Evolutionary conservation across 208 protist genomes (phyloP), one percentile per base, ranked within the genome.

Genomic region (Trypanosomatidae sp.): DNA sequence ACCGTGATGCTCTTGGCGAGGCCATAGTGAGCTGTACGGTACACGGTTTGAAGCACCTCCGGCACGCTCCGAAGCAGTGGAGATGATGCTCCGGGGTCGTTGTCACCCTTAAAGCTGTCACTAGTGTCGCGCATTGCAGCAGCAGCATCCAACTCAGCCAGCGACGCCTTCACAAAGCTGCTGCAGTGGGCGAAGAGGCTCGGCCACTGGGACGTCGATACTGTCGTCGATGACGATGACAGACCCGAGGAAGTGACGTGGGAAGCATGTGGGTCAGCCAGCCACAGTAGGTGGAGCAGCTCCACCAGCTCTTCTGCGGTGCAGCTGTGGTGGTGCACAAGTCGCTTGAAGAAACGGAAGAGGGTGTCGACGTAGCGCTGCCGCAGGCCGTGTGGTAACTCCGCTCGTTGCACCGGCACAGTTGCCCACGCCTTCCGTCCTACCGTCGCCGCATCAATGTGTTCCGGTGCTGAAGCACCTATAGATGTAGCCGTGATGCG

Each of bases 251-350:
- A 41, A 7, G 72, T 33, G 13, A 53, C 19, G 28, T 56, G 55
- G n/a, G 76, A 80, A 17, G 55, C 19, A 7, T 33, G 30, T 5
- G 76, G 70, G 39, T 80, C 76, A 7, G 76, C 76, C 55, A 80
- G 47, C 76, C 76, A 80, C 13, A 71, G 47, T 9, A 80, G 22
- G 70, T 80, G 76, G 33, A 80, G 70, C 70, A 71, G 5, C 70
- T 80, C 76, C 33, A 76, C 33, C 0, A 76, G 39, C 8, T 72
- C 76, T 17, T 76, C 65, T 12, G 66, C 22, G 4, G 33, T 69
- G 17, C 69, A 75, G 53, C 10, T 53, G 17, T 44, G n/a, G n/a
- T 72, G 25, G 5, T 62, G 46, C 44, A 80, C 30, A 10, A 76
- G 49, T 19, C 70, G 62, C 3, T 30, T n/a, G 41, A 80, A 74